phyloP scores from a whole-genome alignment of 345 rosid genomes.

The Crucihimalaya himalaica region DNA sequence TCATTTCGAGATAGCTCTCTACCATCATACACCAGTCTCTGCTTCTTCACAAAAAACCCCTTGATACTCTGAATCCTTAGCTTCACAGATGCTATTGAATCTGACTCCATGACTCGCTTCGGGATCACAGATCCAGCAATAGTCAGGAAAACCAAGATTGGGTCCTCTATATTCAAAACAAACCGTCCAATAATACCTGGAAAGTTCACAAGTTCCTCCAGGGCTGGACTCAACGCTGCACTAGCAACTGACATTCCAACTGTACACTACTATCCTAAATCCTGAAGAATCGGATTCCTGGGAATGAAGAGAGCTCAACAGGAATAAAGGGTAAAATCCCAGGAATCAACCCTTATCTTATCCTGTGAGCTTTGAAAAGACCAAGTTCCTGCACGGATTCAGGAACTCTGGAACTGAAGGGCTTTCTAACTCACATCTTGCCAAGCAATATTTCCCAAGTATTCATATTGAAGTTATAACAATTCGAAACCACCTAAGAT shows the following conservation, averaged over 20 bases:
- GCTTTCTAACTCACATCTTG: conserved; percentile 39
- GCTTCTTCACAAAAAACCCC: conserved; percentile 68
- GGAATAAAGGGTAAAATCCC: conserved; percentile 27
- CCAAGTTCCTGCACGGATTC: conserved; percentile 46
- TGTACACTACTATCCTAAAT: conserved; percentile 33
- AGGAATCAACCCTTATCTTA: conserved; percentile 29
- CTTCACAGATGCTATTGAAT: conserved; percentile 75
- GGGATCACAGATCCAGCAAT: conserved; percentile 63
- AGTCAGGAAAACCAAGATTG: conserved; percentile 62
- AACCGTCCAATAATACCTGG: conserved; percentile 37
- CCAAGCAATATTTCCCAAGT: conserved; percentile 9
- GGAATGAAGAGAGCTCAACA: conserved; percentile 19
- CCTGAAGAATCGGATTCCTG: conserved; percentile 18
- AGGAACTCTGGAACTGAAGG: conserved; percentile 37
- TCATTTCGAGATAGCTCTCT: conserved; percentile 59
- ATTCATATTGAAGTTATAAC: conserved; percentile 1
- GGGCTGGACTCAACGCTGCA: conserved; percentile 61
- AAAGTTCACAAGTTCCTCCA: conserved; percentile 50
- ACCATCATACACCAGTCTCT: conserved; percentile 64
- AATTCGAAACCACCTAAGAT: conserved; percentile 10
- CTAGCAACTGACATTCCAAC: conserved; percentile 56
- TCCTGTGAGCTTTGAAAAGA: conserved; percentile 27
- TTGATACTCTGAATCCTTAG: conserved; percentile 67
- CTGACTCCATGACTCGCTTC: conserved; percentile 63
- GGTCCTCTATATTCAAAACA: conserved; percentile 43